Evolutionary conservation across 805 yeast species (phyloP), one percentile per base, ranked within the genome.

Genomic region (Candida ortonii): DNA sequence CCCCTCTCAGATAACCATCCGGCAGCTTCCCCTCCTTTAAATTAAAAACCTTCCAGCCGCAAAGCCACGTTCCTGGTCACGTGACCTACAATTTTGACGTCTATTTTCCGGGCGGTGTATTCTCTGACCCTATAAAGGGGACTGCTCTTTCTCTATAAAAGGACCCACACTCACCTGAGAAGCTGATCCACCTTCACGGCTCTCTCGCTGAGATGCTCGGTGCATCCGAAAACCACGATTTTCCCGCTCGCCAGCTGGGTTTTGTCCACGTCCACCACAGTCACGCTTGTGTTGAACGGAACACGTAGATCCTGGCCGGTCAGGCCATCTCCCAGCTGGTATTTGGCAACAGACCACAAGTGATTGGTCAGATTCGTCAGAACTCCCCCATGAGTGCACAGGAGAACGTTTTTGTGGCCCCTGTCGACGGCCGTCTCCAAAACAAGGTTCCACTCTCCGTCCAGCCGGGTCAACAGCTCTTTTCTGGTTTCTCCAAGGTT

Each of bases 321-420:
- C 32, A 74, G 58, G 1, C 61, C 63, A 3, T 61, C 57, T 4
- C 57, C 60, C 33, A 76, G 63, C 2, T 41, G 41, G 44, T 64
- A 76, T 9, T 55, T 49, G 18, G 51, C 47, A 15, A 63, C 67
- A 5, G 56, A 49, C 30, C 75, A 59, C 26, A 82, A 60, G 53
- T 78, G 67, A 40, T 71, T 71, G 24, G 75, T 53, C 22, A 80
- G 68, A 18, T 77, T 71, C 28, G 85, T 72, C 12, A 86, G 78
- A 2, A 83, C 82, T 7, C 95, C 95, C 14, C 95, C 95, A 55
- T 86, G 95, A 10, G 87, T 76, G 37, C 86, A 75, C 14, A 84
- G 39, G 10, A 79, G 63, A 2, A 82, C 69, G 47, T 83, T 84
- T 31, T 58, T 59, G 36, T 59, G 52, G 16, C 57, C 57, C 2